These are phyloP conservation scores for Spergularia bocconei DNA, from an alignment of 148 eudicot genomes.

Conservation along the genomic window DNA sequence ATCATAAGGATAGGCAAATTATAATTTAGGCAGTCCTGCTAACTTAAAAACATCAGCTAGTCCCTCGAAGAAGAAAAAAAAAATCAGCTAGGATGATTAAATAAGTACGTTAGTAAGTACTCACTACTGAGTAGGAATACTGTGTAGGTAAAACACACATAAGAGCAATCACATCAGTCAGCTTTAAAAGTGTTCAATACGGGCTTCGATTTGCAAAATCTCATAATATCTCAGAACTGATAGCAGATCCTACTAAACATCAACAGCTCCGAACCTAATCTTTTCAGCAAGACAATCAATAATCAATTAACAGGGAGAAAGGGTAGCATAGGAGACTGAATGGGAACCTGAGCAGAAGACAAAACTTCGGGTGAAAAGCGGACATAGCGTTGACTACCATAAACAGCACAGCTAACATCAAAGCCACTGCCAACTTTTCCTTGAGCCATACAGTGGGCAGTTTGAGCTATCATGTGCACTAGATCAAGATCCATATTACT, in stretches of 20 bases:
- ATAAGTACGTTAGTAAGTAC: neutral
- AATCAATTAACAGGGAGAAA: conserved; percentile 7
- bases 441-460: conserved; percentile 96
- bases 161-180: neutral
- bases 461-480: conserved; percentile 69
- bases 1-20: neutral
- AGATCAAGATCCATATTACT: conserved; percentile 53
- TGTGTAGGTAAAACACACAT: neutral
- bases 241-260: neutral
- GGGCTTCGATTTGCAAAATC: neutral
- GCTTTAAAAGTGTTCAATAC: neutral
- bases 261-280: neutral
- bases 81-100: neutral
- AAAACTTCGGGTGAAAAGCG: conserved; percentile 96
- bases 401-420: conserved; percentile 98
- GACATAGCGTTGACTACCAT: conserved; percentile 96
- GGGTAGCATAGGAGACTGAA: conserved; percentile 10
- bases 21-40: neutral
- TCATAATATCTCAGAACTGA: neutral
- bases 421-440: conserved; percentile 99
- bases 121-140: neutral
- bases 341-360: conserved; percentile 85
- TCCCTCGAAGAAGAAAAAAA: neutral
- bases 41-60: neutral
- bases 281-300: neutral